A percentile compares a stretch with the other conserved stretches of the same genome.
phyloP scores from a whole-genome alignment of 2,329 filamentous ascomycete genomes.

The Onygenales sp. region DNA sequence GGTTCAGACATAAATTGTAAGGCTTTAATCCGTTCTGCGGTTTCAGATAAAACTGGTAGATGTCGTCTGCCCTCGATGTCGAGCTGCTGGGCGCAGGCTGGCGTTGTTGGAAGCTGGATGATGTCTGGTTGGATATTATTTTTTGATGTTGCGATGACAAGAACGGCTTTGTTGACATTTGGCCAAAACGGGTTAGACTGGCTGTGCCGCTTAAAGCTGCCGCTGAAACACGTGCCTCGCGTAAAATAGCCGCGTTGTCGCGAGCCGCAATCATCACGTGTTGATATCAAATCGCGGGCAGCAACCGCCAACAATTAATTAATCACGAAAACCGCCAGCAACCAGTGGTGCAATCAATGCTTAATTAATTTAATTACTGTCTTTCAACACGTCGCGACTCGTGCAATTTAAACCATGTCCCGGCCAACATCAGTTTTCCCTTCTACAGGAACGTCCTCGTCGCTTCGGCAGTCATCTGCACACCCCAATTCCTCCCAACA shows the following conservation, averaged over 20 bases:
- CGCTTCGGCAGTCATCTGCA: conserved; percentile 22
- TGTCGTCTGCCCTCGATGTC: background rate
- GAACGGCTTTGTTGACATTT: conserved; percentile 30
- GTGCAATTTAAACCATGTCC: conserved; percentile 5
- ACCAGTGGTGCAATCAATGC: too few relatives aligned
- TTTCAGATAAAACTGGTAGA: background rate
- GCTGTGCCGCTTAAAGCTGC: background rate
- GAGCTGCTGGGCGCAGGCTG: background rate
- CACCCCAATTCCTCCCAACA: conserved; percentile 33
- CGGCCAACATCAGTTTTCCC: conserved; percentile 25
- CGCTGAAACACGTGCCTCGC: background rate
- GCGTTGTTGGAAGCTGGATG: background rate
- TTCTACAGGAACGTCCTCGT: conserved; percentile 15
- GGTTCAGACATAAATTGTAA: conserved; percentile 1
- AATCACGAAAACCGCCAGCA: too few relatives aligned
- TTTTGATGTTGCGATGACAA: conserved; percentile 10
- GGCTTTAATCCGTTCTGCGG: background rate
- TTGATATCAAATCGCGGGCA: background rate
- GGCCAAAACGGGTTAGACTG: conserved; percentile 17
- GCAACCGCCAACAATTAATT: too few relatives aligned
- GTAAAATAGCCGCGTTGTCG: background rate
- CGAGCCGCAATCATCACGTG: background rate
- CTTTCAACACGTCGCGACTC: too few relatives aligned
- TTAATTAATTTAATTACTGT: too few relatives aligned
- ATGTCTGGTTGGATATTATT: conserved; percentile 3